Percentiles rank a stretch among this genome's conserved stretches.
phyloP scores from a whole-genome alignment of 345 rosid genomes.

The Arabidopsis thaliana region TAIR10.1 NC_003076.8:23280001-23280500 shows the following conservation, averaged over 20 bases:
- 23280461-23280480: conserved; percentile 70
- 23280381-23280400: conserved; percentile 96
- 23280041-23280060: conserved; percentile 64
- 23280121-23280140: conserved; percentile 82
- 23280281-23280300: conserved; percentile 67
- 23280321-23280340: conserved; percentile 61
- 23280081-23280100: conserved; percentile 90
- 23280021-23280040: background rate
- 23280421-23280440: conserved; percentile 92
- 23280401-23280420: conserved; percentile 85
- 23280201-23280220: conserved; percentile 97
- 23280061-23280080: conserved; percentile 86
- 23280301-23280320: conserved; percentile 79
- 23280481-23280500: conserved; percentile 86
- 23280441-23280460: conserved; percentile 74
- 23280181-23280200: conserved; percentile 93
- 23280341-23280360: conserved; percentile 88
- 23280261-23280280: conserved; percentile 94
- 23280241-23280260: conserved; percentile 86
- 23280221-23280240: conserved; percentile 97
- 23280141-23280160: conserved; percentile 89
- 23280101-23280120: conserved; percentile 93
- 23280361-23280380: conserved; percentile 96
- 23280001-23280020: conserved; percentile 57
- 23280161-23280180: conserved; percentile 93